These are phyloP conservation scores for Colletotrichum costaricense DNA, from an alignment of 2,329 filamentous ascomycete genomes.

Conservation along the genomic window DNA sequence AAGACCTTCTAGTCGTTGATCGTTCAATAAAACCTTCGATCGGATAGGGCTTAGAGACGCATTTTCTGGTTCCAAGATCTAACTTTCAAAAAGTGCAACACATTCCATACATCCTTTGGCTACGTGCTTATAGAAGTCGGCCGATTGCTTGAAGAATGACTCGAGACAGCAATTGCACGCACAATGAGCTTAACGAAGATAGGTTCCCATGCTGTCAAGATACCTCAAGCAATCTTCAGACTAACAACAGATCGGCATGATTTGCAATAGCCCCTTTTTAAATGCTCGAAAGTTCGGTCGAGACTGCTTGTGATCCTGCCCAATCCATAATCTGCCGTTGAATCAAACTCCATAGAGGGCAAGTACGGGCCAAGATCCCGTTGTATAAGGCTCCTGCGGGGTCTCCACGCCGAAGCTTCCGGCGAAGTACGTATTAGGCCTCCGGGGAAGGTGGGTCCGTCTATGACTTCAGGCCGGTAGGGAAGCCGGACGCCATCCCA, in stretches of 20 bases:
- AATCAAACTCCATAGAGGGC: neutral
- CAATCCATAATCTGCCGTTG: neutral
- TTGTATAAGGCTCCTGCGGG: conserved; percentile 14
- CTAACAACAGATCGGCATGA: neutral
- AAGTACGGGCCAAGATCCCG: neutral
- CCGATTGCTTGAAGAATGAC: neutral
- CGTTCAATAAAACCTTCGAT: neutral
- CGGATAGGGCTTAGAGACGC: neutral
- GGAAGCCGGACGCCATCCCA: neutral
- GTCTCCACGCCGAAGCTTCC: neutral
- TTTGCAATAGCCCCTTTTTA: neutral
- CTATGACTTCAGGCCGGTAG: neutral
- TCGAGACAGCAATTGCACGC: neutral
- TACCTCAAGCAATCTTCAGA: neutral
- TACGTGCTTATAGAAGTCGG: neutral
- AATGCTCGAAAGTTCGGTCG: neutral
- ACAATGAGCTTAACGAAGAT: neutral
- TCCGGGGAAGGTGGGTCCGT: neutral
- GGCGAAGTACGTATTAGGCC: neutral
- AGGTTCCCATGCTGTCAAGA: neutral
- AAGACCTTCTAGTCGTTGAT: neutral
- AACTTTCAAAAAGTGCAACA: neutral
- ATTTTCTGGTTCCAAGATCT: too few relatives aligned
- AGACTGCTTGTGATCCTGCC: neutral
- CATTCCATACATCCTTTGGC: neutral